Evolutionary conservation across 2,329 filamentous ascomycete genomes (phyloP).

Genomic region (Apiospora koreana): DNA sequence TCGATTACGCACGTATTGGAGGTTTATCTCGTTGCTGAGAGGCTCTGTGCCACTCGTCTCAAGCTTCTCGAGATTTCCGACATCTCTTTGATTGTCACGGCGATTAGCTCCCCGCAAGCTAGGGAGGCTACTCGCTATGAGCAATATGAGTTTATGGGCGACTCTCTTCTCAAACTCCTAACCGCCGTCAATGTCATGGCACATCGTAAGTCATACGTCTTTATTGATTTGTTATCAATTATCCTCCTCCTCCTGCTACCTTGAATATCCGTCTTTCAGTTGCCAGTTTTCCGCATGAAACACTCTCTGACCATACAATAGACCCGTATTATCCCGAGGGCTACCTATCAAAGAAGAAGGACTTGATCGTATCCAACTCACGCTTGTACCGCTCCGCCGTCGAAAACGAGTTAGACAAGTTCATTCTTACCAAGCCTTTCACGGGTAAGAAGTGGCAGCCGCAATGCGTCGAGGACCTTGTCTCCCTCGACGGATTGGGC

Average conservation of each 20-base stretch:
- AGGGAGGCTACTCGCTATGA: constrained; percentile 71
- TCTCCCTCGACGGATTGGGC: constrained; percentile 20
- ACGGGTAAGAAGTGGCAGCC: constrained; percentile 74
- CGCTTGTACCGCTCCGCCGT: constrained; percentile 68
- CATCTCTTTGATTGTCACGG: constrained; percentile 60
- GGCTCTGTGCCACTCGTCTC: constrained; percentile 59
- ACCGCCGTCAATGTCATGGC: constrained; percentile 65
- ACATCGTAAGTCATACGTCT: constrained; percentile 42
- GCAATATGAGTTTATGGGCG: constrained; percentile 83
- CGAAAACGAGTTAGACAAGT: constrained; percentile 66
- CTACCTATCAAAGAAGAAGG: constrained; percentile 68
- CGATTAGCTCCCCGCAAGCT: constrained; percentile 68
- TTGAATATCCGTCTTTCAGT: not conserved
- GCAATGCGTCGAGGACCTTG: constrained; percentile 52
- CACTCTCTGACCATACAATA: constrained; percentile 24
- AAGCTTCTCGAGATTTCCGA: constrained; percentile 53
- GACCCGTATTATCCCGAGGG: constrained; percentile 75
- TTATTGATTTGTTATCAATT: not conserved
- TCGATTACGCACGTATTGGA: constrained; percentile 72
- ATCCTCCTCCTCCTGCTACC: not conserved
- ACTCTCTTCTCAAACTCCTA: constrained; percentile 77
- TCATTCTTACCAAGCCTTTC: constrained; percentile 69
- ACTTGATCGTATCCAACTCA: constrained; percentile 71
- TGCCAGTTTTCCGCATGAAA: not conserved
- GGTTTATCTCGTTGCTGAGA: constrained; percentile 60